Conservation (phyloP, 768 basidiomycete genomes). For the Kwoniella botswanensis region DNA sequence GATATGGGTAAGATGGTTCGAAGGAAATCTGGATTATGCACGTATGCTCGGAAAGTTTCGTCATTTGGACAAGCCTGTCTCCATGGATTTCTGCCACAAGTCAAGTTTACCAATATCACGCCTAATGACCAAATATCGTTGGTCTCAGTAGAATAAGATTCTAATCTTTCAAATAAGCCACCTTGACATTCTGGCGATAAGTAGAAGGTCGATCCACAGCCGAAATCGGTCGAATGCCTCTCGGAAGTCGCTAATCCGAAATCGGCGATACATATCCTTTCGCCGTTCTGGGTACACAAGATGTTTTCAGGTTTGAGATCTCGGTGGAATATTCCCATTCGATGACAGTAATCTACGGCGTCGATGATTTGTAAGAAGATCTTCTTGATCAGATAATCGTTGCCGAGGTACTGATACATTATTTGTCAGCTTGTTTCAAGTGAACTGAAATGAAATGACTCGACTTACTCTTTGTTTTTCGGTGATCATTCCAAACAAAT, state of each 20-base stretch:
- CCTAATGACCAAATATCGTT: constrained; percentile 93
- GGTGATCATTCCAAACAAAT: constrained; percentile 87
- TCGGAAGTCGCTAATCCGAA: constrained; percentile 93
- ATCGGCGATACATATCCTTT: constrained; percentile 83
- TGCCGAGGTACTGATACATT: constrained; percentile 73
- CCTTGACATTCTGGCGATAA: constrained; percentile 82
- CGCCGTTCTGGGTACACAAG: constrained; percentile 74
- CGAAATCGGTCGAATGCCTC: constrained; percentile 80
- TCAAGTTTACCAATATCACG: constrained; percentile 76
- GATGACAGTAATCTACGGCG: constrained; percentile 91
- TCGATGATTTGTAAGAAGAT: constrained; percentile 93
- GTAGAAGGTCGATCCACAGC: constrained; percentile 97
- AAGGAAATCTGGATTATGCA: constrained; percentile 70
- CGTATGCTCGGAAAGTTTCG: constrained; percentile 78
- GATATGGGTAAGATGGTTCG: constrained; percentile 76
- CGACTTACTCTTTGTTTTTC: constrained; percentile 59
- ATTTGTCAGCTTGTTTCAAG: constrained; percentile 1
- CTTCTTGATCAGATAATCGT: constrained; percentile 80
- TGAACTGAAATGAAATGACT: not conserved
- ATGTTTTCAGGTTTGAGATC: constrained; percentile 93
- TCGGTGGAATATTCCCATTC: constrained; percentile 89
- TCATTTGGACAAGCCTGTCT: constrained; percentile 68
- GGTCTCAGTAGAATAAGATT: constrained; percentile 71
- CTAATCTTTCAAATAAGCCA: constrained; percentile 61
- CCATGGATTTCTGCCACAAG: constrained; percentile 80